Percentiles rank a stretch among this genome's conserved stretches.
phyloP scores from a whole-genome alignment of 768 basidiomycete species.

The Podaxis sp. region DNA sequence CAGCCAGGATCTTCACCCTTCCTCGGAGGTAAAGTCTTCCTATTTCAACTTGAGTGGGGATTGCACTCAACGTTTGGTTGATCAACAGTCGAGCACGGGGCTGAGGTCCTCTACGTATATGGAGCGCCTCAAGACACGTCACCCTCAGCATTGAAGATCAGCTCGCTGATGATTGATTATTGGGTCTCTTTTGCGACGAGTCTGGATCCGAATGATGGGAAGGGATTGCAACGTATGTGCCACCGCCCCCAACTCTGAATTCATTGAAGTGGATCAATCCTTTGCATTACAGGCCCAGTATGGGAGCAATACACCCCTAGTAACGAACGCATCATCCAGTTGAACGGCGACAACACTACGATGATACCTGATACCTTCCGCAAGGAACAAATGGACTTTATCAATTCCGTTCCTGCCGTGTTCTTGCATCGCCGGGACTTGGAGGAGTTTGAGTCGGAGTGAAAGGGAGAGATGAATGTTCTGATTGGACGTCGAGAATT shows the following conservation, averaged over 20 bases:
- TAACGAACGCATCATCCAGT: constrained; percentile 19
- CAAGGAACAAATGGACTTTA: constrained; percentile 30
- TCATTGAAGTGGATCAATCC: neutral
- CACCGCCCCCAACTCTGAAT: neutral
- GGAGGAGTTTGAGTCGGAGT: constrained; percentile 13
- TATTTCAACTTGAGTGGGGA: neutral
- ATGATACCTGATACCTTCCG: constrained; percentile 34
- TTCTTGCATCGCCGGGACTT: constrained; percentile 19
- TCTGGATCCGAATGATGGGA: constrained; percentile 35
- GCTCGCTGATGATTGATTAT: constrained; percentile 35
- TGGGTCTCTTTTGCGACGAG: constrained; percentile 38
- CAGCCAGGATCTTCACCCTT: constrained; percentile 20
- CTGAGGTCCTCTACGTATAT: constrained; percentile 31
- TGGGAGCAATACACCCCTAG: constrained; percentile 27
- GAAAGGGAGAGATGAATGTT: neutral
- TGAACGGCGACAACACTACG: constrained; percentile 30
- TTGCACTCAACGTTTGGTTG: neutral
- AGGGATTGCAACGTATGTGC: constrained; percentile 24
- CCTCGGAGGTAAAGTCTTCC: constrained; percentile 23
- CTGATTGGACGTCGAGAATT: constrained; percentile 9
- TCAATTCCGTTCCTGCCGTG: constrained; percentile 26
- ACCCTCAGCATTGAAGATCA: constrained; percentile 19
- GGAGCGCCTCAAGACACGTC: constrained; percentile 24
- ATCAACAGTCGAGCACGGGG: constrained; percentile 26
- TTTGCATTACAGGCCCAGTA: constrained; percentile 18